Conservation (phyloP, 2,329 filamentous ascomycete species). For the Fusarium nisikadoi region DNA sequence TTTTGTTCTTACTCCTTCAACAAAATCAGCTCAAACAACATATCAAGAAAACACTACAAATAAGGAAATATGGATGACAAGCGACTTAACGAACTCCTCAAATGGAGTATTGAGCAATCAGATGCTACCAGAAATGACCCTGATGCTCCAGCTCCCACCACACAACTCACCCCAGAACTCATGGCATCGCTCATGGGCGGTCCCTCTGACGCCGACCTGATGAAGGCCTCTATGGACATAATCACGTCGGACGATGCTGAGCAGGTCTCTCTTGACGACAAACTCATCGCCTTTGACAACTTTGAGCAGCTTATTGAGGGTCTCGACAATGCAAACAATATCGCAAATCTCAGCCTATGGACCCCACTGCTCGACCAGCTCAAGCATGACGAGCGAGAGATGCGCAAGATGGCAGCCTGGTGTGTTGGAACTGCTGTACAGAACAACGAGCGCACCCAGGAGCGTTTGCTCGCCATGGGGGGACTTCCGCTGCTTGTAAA, state of each 20-base stretch:
- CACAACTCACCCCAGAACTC: slow-evolving; percentile 72
- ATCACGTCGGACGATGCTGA: slow-evolving; percentile 72
- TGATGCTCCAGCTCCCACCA: slow-evolving; percentile 47
- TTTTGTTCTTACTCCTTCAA: slow-evolving; percentile 1
- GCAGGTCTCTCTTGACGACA: slow-evolving; percentile 74
- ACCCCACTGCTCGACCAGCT: slow-evolving; percentile 79
- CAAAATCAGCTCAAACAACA: not conserved
- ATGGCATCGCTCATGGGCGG: slow-evolving; percentile 83
- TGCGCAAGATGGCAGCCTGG: slow-evolving; percentile 91
- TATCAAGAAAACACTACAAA: not conserved
- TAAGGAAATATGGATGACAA: slow-evolving; percentile 59
- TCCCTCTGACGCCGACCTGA: slow-evolving; percentile 89
- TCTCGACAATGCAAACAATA: slow-evolving; percentile 97
- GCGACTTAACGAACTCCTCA: slow-evolving; percentile 78
- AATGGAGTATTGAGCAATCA: slow-evolving; percentile 74
- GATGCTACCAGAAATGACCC: slow-evolving; percentile 46
- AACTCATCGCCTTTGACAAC: slow-evolving; percentile 90
- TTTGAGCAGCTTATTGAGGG: slow-evolving; percentile 92
- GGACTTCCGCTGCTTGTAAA: slow-evolving; percentile 77
- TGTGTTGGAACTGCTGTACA: slow-evolving; percentile 94
- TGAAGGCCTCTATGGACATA: slow-evolving; percentile 84
- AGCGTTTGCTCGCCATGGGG: slow-evolving; percentile 70
- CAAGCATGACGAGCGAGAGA: slow-evolving; percentile 72
- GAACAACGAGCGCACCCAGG: slow-evolving; percentile 90
- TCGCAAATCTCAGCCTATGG: slow-evolving; percentile 84